Conservation (phyloP, 768 basidiomycete species). For the Solioccasus polychromus region DNA sequence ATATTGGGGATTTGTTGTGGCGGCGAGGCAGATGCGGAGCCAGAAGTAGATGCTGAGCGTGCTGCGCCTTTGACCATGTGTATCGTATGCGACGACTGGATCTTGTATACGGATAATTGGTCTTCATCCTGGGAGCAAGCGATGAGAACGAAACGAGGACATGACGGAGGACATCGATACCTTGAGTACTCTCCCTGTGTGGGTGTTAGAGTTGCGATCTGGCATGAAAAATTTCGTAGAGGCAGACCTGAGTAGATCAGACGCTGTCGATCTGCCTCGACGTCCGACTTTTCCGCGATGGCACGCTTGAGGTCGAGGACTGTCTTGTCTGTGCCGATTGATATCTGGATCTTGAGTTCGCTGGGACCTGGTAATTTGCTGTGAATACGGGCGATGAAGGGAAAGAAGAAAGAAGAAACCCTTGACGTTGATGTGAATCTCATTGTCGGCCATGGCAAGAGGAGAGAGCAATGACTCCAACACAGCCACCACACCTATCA, state of each 20-base stretch:
- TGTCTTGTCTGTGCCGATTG: constrained; percentile 77
- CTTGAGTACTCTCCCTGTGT: constrained; percentile 69
- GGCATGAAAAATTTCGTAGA: constrained; percentile 1
- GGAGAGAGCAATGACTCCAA: neutral
- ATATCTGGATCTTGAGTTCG: constrained; percentile 89
- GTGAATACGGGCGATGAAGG: no score
- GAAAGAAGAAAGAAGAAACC: constrained; percentile 36
- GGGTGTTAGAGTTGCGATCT: neutral
- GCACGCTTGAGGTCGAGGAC: constrained; percentile 89
- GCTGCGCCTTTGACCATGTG: constrained; percentile 91
- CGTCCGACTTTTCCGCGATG: constrained; percentile 82
- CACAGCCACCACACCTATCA: constrained; percentile 30
- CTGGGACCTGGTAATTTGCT: constrained; percentile 58
- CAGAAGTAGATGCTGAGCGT: constrained; percentile 33
- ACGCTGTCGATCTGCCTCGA: constrained; percentile 82
- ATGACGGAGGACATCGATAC: constrained; percentile 30
- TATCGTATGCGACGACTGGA: constrained; percentile 82
- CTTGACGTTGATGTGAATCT: constrained; percentile 69
- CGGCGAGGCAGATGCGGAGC: constrained; percentile 44
- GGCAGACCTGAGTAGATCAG: constrained; percentile 85
- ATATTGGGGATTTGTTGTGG: constrained; percentile 61
- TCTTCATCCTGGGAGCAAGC: constrained; percentile 70
- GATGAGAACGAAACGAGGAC: constrained; percentile 5
- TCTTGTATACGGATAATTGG: constrained; percentile 79
- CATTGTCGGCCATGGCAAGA: constrained; percentile 52